Evolutionary conservation across 1,284 basidiomycete species (phyloP).

Genomic region (Melampsora americana): DNA sequence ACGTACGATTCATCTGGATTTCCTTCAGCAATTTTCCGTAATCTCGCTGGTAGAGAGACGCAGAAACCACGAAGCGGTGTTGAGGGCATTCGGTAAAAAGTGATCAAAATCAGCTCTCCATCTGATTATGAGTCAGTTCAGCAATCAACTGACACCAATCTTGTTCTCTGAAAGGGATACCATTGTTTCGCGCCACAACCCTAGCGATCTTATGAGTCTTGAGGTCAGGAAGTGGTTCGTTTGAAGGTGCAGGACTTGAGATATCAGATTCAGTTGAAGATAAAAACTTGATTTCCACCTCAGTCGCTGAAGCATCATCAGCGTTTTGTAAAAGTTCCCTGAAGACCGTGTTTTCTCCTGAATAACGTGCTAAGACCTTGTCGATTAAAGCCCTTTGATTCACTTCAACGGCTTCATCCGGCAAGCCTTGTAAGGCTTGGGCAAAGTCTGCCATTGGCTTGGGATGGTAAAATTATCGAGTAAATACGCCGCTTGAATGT

Average conservation of each 20-base stretch:
- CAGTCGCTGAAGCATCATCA: conserved; percentile 80
- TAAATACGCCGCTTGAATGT: too few relatives aligned
- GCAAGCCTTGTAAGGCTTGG: conserved; percentile 32
- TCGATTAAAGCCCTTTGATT: conserved; percentile 92
- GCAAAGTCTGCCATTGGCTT: conserved; percentile 33
- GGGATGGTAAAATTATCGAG: background rate
- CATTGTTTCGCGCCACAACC: conserved; percentile 77
- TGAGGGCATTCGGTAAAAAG: background rate
- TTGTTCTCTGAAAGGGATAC: conserved; percentile 66
- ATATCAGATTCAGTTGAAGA: conserved; percentile 26
- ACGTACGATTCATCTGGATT: conserved; percentile 45
- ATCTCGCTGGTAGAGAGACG: conserved; percentile 29
- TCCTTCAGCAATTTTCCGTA: conserved; percentile 43
- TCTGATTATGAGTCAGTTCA: background rate
- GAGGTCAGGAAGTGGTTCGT: conserved; percentile 46
- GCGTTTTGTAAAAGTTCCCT: conserved; percentile 92
- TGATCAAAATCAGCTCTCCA: background rate
- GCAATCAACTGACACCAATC: conserved; percentile 26
- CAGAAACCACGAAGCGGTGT: background rate
- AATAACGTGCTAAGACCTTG: conserved; percentile 88
- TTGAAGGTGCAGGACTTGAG: background rate
- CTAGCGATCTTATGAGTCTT: conserved; percentile 53
- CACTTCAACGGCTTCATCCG: conserved; percentile 74
- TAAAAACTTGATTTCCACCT: conserved; percentile 51
- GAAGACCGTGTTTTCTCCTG: conserved; percentile 89